phyloP scores from a whole-genome alignment of 805 yeast genomes.

The Wickerhamiella cacticola region DNA sequence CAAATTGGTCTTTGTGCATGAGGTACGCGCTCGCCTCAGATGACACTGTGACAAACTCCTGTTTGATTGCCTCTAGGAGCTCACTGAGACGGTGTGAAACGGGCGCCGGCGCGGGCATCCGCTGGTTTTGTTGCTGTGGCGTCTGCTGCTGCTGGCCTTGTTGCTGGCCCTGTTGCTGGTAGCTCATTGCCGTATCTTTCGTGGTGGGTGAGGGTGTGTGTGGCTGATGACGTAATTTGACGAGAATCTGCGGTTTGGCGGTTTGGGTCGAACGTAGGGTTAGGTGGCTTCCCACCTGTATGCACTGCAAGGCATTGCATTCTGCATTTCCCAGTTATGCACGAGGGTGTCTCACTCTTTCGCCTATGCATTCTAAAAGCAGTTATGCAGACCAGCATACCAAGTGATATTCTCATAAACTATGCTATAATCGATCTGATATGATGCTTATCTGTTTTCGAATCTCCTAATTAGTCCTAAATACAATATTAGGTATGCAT shows the following conservation, averaged over 20 bases:
- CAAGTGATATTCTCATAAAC: too few species aligned
- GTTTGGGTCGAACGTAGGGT: too few species aligned
- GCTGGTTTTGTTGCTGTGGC: slow-evolving; percentile 14
- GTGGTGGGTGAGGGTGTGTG: not conserved
- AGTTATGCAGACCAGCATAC: too few species aligned
- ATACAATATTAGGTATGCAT: too few species aligned
- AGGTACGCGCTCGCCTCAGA: slow-evolving; percentile 77
- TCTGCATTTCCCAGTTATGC: too few species aligned
- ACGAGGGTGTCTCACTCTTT: too few species aligned
- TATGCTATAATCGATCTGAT: too few species aligned
- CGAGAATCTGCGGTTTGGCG: too few species aligned
- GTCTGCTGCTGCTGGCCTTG: slow-evolving; percentile 12
- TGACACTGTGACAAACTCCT: slow-evolving; percentile 75
- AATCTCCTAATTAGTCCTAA: too few species aligned
- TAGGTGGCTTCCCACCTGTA: too few species aligned
- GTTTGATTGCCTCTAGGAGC: slow-evolving; percentile 79
- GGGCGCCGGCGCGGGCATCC: slow-evolving; percentile 14
- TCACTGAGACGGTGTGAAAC: slow-evolving; percentile 42
- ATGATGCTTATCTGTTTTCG: not conserved
- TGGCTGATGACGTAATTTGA: not conserved
- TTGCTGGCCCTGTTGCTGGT: slow-evolving; percentile 13
- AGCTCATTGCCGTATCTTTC: slow-evolving; percentile 7
- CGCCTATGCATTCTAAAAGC: too few species aligned
- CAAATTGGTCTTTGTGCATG: slow-evolving; percentile 86
- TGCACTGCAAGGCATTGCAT: too few species aligned